Percentiles rank a stretch among this genome's conserved stretches.
Conservation (phyloP, 805 yeast genomes). For the Saturnispora galanensis region DNA sequence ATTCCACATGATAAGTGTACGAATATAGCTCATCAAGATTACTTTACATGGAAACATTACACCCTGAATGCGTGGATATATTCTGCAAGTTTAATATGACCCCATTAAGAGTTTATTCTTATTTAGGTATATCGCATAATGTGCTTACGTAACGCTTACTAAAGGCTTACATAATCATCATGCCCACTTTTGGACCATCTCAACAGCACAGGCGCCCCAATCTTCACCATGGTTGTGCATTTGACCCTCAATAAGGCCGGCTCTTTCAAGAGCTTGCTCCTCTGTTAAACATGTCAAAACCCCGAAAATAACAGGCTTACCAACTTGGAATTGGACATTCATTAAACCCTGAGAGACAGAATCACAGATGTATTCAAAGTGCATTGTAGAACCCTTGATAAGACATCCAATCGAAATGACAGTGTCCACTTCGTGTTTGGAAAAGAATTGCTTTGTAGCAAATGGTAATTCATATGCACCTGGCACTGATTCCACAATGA, state of each 20-base stretch:
- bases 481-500: slow-evolving; percentile 78
- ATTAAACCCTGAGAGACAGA: slow-evolving; percentile 77
- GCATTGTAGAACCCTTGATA: slow-evolving; percentile 96
- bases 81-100: not conserved
- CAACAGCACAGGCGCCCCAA: slow-evolving; percentile 99
- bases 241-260: slow-evolving; percentile 66
- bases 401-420: slow-evolving; percentile 89
- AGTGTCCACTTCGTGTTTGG: slow-evolving; percentile 57
- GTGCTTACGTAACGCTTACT: slow-evolving; percentile 1
- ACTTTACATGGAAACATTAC: too few relatives aligned
- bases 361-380: slow-evolving; percentile 94
- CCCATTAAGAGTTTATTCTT: too few relatives aligned
- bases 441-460: slow-evolving; percentile 51
- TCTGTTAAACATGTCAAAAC: slow-evolving; percentile 88
- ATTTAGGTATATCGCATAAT: not conserved
- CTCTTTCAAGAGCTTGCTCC: slow-evolving; percentile 87
- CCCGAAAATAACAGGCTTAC: slow-evolving; percentile 85
- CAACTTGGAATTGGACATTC: slow-evolving; percentile 61
- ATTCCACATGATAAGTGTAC: too few relatives aligned
- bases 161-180: not conserved
- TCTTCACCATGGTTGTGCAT: slow-evolving; percentile 96
- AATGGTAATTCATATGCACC: slow-evolving; percentile 92
- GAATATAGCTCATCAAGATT: too few relatives aligned
- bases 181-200: slow-evolving; percentile 56
- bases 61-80: not conserved